Percentiles rank a stretch among this genome's conserved stretches.
Evolutionary conservation across 495 filamentous ascomycete genomes (phyloP).

Genomic region (Lophiotrema nucula): DNA sequence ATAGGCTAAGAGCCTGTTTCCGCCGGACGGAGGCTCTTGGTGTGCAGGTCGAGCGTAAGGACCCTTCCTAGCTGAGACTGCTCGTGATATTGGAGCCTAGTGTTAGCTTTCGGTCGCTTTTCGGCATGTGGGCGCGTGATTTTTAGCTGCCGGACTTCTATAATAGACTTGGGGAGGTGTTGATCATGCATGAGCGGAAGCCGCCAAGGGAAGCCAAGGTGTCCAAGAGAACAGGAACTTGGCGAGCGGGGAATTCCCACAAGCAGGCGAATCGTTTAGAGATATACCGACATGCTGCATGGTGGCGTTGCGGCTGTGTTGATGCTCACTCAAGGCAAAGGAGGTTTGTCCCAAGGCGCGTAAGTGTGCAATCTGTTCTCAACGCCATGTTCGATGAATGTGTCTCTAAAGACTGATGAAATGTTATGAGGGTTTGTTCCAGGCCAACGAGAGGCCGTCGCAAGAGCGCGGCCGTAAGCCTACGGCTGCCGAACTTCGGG

Average conservation of each 20-base stretch:
- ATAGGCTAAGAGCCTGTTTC: constrained; percentile 5
- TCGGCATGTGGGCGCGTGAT: constrained; percentile 27
- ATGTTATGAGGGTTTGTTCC: not conserved
- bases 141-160: too few species aligned
- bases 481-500: constrained; percentile 3
- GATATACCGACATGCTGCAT: constrained; percentile 5
- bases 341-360: not conserved
- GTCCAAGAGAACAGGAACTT: not conserved
- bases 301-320: constrained; percentile 32
- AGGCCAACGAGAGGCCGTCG: not conserved
- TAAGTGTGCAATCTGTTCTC: not conserved
- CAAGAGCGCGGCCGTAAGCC: not conserved
- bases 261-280: constrained; percentile 14
- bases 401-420: not conserved
- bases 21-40: constrained; percentile 19
- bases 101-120: not conserved
- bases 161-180: constrained; percentile 5
- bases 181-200: constrained; percentile 19
- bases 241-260: not conserved
- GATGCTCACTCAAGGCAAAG: not conserved
- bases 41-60: constrained; percentile 7
- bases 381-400: not conserved
- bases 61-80: not conserved
- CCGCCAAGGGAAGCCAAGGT: constrained; percentile 22
- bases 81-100: not conserved